Base-by-base conservation (phyloP, 1,284 basidiomycete genomes). In the Irpex sp. region DNA sequence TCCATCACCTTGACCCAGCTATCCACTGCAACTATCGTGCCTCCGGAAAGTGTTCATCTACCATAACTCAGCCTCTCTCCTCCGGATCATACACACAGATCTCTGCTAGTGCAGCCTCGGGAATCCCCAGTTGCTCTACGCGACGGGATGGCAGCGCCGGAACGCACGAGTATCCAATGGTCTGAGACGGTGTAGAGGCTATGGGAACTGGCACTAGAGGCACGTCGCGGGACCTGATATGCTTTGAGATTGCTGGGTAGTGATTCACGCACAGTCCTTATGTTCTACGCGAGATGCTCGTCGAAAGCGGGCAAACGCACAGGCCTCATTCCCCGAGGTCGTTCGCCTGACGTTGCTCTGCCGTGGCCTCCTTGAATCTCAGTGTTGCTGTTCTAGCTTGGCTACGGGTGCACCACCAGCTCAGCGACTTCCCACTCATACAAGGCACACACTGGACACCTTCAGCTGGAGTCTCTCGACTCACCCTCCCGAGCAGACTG, bases 101-200 rank as follows among this genome's bases (percentile, higher is more conserved):
- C 75, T 70, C 71, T 76, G 78, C 77, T 73, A 80, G 79, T 73
- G 73, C 75, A 69, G 75, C 77, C 79, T 80, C 77, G 78, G 79
- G 79, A 79, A 51, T 71, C 79, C 80, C 74, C 66, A 70, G 65
- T 49, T n/a, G 15, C 19, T 31, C 5, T 0, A 21, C 9, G 49
- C 3, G 67, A 70, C 70, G 77, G 80, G 78, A 74, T 77, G 78
- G 78, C 71, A 70, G 77, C 68, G 73, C 75, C 81, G 75, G 82
- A 79, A 82, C 77, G 75, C 77, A 78, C 67, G 76, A 74, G 74
- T 5, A 75, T 76, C 70, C 15, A 21, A 52, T 52, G 56, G 47
- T 58, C 64, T 59, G 58, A 52, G 61, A 59, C 51, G 68, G 65
- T 71, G 70, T 69, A 72, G 65, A 68, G 40, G 60, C 64, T 21